These are phyloP conservation scores for Globisporangium paddicum DNA, from an alignment of 352 stramenopile species.

Conservation along the genomic window DNA sequence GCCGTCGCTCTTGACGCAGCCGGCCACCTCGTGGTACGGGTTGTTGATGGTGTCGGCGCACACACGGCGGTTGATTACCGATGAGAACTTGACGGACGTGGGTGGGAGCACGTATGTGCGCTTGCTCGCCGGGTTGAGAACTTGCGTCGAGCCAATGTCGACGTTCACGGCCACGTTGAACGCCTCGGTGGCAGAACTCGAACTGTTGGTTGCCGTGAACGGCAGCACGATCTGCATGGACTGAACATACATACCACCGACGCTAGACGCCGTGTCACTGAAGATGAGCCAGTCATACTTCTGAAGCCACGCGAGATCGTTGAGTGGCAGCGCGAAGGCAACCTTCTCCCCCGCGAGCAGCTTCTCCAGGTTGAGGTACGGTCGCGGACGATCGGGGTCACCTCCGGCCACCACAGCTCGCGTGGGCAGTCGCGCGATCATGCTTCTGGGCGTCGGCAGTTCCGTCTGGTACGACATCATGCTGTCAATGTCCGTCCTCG, in stretches of 20 bases:
- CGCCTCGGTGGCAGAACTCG: too few relatives aligned
- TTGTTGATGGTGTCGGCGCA: not conserved
- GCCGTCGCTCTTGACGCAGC: not conserved
- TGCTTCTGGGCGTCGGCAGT: not conserved
- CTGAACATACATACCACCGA: not conserved
- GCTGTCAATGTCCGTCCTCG: not conserved
- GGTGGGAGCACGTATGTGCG: not conserved
- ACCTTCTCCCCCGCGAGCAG: not conserved
- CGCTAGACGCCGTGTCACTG: not conserved
- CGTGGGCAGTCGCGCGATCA: not conserved
- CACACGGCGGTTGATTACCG: not conserved
- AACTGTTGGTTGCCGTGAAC: not conserved
- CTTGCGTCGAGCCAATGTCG: not conserved
- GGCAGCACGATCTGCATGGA: conserved; percentile 3
- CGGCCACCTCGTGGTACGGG: not conserved
- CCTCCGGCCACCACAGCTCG: not conserved
- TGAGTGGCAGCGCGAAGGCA: not conserved
- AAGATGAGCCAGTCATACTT: not conserved
- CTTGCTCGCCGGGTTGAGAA: not conserved
- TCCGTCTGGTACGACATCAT: not conserved
- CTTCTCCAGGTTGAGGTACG: not conserved
- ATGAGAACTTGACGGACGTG: not conserved
- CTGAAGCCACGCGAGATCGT: conserved; percentile 2
- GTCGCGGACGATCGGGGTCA: not conserved
- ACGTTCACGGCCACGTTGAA: not conserved